Base-by-base conservation (phyloP, 768 basidiomycete species). In the Panaeolus cyanescens region DNA sequence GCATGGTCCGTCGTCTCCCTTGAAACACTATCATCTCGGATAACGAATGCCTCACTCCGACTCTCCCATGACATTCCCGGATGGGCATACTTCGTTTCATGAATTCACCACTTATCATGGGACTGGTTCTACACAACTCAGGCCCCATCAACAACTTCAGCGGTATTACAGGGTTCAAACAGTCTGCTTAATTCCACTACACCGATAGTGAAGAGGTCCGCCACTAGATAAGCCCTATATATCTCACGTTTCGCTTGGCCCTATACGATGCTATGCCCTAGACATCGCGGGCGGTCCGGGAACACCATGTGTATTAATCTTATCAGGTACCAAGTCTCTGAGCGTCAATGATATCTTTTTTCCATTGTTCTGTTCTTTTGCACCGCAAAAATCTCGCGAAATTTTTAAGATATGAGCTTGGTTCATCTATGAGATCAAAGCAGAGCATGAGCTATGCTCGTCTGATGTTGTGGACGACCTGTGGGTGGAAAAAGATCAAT, bases 101-200 rank as follows among this genome's bases (percentile, higher is more conserved):
- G 10, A 15, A 42, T 22, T 50, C 45, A 50, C 45, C 13, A 50
- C 17, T 13, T 25, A 25, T 28, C 13, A 28, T 7, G 6, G 13
- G 25, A 28, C 45, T 22, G 45, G 30, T 15, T 50, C 4, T 22
- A 20, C 25, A 15, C 15, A 13, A 13, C 30, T 56, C 67, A 59
- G 82, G 84, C 28, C 70, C 71, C 28, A 75, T 77, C 62, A 78
- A 69, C 10, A 81, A 81, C 62, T 69, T 67, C 56, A 64, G 67
- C n/a, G 66, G 63, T 9, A 72, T 81, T 31, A 59, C 32, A 20
- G 77, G 78, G 20, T 80, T 76, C 64, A 61, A 37, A 31, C 66
- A 68, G 54, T 61, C 60, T 42, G 25, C 45, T 56, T 36, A 50
- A 50, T 12, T 9, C n/a, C 45, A 22, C 25, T 28, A 9, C 13